Conservation (phyloP, 1,139 yeast species). For the Blastobotrys niveus region DNA sequence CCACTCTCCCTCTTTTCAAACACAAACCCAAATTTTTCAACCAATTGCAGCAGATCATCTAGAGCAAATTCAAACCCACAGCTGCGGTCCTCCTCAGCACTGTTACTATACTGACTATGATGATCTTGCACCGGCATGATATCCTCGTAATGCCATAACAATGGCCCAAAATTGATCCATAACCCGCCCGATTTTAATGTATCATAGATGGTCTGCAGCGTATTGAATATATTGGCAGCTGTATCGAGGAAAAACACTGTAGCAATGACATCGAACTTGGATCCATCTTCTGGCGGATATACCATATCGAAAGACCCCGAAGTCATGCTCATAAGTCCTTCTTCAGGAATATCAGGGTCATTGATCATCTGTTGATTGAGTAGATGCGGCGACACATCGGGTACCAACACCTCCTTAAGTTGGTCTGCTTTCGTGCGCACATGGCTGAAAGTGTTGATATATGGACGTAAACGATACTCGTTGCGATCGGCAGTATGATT, state of each 20-base stretch:
- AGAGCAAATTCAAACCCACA: constrained; percentile 61
- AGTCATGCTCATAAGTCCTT: constrained; percentile 59
- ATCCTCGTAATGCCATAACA: constrained; percentile 79
- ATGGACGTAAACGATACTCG: constrained; percentile 62
- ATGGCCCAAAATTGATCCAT: constrained; percentile 85
- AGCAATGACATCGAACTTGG: constrained; percentile 46
- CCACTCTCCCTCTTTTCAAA: constrained; percentile 43
- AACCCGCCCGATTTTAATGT: constrained; percentile 50
- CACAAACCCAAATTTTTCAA: constrained; percentile 50
- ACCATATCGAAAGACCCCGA: constrained; percentile 77
- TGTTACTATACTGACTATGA: constrained; percentile 21
- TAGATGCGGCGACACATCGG: constrained; percentile 34
- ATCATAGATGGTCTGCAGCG: constrained; percentile 52
- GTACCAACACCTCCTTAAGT: constrained; percentile 44
- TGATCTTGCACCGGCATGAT: constrained; percentile 32
- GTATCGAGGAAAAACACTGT: constrained; percentile 82
- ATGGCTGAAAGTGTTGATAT: constrained; percentile 68
- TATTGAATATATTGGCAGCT: constrained; percentile 64
- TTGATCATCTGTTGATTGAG: constrained; percentile 29
- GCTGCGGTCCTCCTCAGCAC: constrained; percentile 30
- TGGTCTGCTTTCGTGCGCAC: constrained; percentile 50
- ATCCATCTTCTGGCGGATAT: constrained; percentile 49
- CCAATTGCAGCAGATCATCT: constrained; percentile 51
- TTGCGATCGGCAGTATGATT: constrained; percentile 52
- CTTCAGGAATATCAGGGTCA: constrained; percentile 42